Evolutionary conservation across 768 basidiomycete species (phyloP), one percentile per base, ranked within the genome.

Genomic region (Trametes cubensis): DNA sequence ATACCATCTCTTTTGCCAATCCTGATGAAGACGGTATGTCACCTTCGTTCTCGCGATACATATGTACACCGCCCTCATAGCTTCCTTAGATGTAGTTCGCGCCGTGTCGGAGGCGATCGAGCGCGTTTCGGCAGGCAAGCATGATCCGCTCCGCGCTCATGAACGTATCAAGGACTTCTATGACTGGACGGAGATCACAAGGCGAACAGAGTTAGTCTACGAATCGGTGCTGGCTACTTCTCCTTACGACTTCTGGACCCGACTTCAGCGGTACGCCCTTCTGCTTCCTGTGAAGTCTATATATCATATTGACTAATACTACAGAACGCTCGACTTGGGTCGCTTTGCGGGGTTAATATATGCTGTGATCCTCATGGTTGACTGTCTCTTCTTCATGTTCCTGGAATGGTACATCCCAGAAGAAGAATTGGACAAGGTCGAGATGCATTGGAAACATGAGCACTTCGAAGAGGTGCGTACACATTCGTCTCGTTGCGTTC

Each of bases 1-100:
- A 96, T 67, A 92, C 98, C 91, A 94, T 98, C 61, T 93, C 92
- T 52, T 97, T 98, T 70, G 94, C 95, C 0, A 85, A 87, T 58
- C 94, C 96, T 0, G 92, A 98, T 44, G 94, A 93, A 74, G 94
- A 97, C 66, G 96, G 96, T 95, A 54, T 34, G 84, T 44, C 30
- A 23, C 47, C 10, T 34, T 18, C 49, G 17, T 25, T 45, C 21
- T n/a, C 28, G 3, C 53, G 14, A 34, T 46, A 7, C 13, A 25
- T n/a, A 18, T 7, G 8, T 48, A 30, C 13, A 25, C 4, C 6
- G 17, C 25, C 25, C 10, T 60, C 10, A 47, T 15, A 0, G 4
- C 5, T 11, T 40, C 21, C 20, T 5, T 67, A 97, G 95, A 96
- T 71, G 85, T 98, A 13, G 82, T 96, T 49, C 82, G 87, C 5